phyloP scores from a whole-genome alignment of 2,329 filamentous ascomycete species.

The Tolypocladium album region DNA sequence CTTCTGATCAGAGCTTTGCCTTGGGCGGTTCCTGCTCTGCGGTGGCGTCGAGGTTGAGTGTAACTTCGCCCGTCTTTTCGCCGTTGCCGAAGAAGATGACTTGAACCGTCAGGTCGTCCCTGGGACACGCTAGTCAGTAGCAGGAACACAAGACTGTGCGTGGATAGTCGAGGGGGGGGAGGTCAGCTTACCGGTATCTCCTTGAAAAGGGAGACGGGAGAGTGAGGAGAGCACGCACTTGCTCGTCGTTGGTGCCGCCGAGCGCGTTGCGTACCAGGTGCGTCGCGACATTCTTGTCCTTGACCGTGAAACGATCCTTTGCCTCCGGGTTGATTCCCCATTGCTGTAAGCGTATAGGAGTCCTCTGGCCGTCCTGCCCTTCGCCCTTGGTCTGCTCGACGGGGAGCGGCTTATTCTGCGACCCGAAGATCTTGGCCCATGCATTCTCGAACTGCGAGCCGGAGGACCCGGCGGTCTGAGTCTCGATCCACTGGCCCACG shows the following conservation, averaged over 20 bases:
- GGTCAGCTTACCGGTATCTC: conserved; percentile 60
- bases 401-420: conserved; percentile 48
- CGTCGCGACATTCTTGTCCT: conserved; percentile 93
- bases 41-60: conserved; percentile 79
- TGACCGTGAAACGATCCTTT: conserved; percentile 77
- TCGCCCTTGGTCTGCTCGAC: conserved; percentile 54
- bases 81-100: conserved; percentile 96
- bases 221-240: conserved; percentile 84
- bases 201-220: conserved; percentile 84
- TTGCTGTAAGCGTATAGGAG: conserved; percentile 79
- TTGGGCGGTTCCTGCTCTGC: conserved; percentile 32
- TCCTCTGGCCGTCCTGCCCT: conserved; percentile 59
- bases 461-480: conserved; percentile 43
- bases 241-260: conserved; percentile 85
- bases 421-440: conserved; percentile 57
- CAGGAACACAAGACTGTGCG: not conserved
- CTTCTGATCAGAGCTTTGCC: conserved; percentile 24
- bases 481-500: conserved; percentile 93
- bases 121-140: conserved; percentile 20
- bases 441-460: conserved; percentile 57
- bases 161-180: not conserved
- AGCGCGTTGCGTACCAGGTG: conserved; percentile 92
- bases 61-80: conserved; percentile 64
- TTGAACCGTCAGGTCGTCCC: conserved; percentile 92
- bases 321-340: conserved; percentile 72